Conservation (phyloP, 805 yeast genomes). For the Lachancea kluyveri region DNA sequence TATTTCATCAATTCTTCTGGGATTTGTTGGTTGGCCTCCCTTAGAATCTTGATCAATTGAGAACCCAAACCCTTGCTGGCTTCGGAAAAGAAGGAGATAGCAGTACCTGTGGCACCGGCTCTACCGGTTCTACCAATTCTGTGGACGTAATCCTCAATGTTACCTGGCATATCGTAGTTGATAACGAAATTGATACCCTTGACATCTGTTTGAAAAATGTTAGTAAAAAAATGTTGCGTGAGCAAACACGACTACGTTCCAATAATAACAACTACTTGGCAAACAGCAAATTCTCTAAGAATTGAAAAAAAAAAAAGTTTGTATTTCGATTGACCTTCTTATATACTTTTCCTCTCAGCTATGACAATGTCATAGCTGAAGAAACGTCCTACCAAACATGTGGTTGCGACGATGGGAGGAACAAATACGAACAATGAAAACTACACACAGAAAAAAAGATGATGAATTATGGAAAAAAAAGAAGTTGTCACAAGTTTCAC, state of each 20-base stretch:
- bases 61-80: conserved; percentile 85
- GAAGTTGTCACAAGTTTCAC: too few species aligned
- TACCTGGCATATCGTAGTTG: conserved; percentile 96
- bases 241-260: too few species aligned
- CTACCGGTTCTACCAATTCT: conserved; percentile 99
- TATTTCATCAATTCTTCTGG: conserved; percentile 74
- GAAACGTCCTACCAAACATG: too few species aligned
- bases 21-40: conserved; percentile 90
- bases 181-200: conserved; percentile 93
- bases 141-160: conserved; percentile 97
- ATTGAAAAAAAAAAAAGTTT: conserved; percentile 1
- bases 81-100: conserved; percentile 88
- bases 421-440: conserved; percentile 6
- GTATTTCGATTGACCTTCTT: too few species aligned
- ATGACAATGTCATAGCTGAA: too few species aligned
- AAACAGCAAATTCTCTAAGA: neutral
- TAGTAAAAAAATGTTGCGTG: too few species aligned
- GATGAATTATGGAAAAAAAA: conserved; percentile 7
- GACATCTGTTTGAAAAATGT: conserved; percentile 58
- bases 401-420: conserved; percentile 7
- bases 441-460: conserved; percentile 10
- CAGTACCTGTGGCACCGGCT: conserved; percentile 96
- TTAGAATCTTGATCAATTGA: conserved; percentile 80
- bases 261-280: too few species aligned
- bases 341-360: too few species aligned